Evolutionary conservation across 352 stramenopile genomes (phyloP).

Genomic region (Thraustochytrium striatum): DNA sequence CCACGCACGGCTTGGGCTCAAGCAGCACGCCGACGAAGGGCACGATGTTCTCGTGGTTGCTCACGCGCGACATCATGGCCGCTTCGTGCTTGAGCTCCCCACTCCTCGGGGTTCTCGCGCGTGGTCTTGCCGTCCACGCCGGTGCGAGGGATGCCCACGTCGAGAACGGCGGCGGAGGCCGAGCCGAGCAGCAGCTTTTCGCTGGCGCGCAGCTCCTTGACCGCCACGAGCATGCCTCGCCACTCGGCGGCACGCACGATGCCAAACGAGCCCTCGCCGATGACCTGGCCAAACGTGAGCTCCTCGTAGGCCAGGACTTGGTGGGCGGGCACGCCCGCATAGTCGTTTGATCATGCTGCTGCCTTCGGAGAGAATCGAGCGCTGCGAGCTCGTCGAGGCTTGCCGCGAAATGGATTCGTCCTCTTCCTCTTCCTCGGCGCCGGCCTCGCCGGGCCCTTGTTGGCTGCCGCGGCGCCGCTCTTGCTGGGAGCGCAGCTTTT

Average conservation of each 20-base stretch:
- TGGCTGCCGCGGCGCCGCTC: too few relatives aligned
- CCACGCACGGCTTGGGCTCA: slow-evolving; percentile 12
- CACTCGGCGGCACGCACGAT: slow-evolving; percentile 36
- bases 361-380: too few relatives aligned
- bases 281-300: slow-evolving; percentile 23
- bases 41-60: slow-evolving; percentile 49
- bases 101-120: not conserved
- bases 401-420: too few relatives aligned
- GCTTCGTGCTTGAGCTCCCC: slow-evolving; percentile 47
- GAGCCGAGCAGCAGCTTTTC: not conserved
- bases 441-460: too few relatives aligned
- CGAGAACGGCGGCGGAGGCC: not conserved
- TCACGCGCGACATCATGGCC: slow-evolving; percentile 45
- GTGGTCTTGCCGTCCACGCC: not conserved
- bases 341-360: too few relatives aligned
- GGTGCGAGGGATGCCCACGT: not conserved
- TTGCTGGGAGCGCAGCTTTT: too few relatives aligned
- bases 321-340: slow-evolving; percentile 34
- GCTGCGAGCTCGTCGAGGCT: too few relatives aligned
- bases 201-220: slow-evolving; percentile 42
- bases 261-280: slow-evolving; percentile 49
- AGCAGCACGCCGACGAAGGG: slow-evolving; percentile 46
- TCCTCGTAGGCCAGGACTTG: slow-evolving; percentile 38
- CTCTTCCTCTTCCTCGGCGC: too few relatives aligned
- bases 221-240: slow-evolving; percentile 44